Base-by-base conservation (phyloP, 495 filamentous ascomycete genomes). In the Aspergillus sparsus region DNA sequence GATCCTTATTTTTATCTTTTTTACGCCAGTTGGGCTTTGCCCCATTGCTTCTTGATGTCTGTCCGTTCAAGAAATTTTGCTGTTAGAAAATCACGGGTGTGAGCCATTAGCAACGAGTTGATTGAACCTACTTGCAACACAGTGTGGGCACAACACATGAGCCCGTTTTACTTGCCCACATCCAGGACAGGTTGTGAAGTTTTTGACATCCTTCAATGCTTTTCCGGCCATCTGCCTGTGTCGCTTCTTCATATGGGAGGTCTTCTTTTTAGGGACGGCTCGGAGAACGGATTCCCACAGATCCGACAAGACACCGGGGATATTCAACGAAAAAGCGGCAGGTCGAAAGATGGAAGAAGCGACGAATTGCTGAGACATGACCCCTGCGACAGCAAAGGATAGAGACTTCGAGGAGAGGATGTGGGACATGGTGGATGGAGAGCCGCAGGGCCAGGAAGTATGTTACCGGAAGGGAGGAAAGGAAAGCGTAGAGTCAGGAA, bases 241-340 rank as follows among this genome's bases (percentile, higher is more conserved):
- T 62, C 94, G 87, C 78, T 90, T 96, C 82, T 96, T 97, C 82
- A 90, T 91, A 74, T 99, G 89, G 27, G 93, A 96, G 9, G 92
- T 96, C 85, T 98, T 99, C 78, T 97, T 98, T 83, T 99, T 99
- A 9, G 94, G 94, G 6, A 97, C 94, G 5, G 94, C 94, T 62
- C 87, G 86, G 36, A 99, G 85, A 39, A 98, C 83, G 2, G 89
- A 91, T 61, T 97, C 95, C 90, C 93, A 98, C 60, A 99, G 82
- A 39, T 86, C 89, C 47, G 82, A 82, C 15, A 95, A 71, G 4
- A 94, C 64, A 8, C 77, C 79, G 1, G 85, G 83, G 11, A 87
- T 63, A 34, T 80, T 83, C 39, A 76, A 61, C 31, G 74, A 63
- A 56, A 77, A 66, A 12, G 69, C 61, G 11, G 64, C 58, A 49